Conservation (phyloP, 768 basidiomycete genomes). For the Leccinum disarticulatum region DNA sequence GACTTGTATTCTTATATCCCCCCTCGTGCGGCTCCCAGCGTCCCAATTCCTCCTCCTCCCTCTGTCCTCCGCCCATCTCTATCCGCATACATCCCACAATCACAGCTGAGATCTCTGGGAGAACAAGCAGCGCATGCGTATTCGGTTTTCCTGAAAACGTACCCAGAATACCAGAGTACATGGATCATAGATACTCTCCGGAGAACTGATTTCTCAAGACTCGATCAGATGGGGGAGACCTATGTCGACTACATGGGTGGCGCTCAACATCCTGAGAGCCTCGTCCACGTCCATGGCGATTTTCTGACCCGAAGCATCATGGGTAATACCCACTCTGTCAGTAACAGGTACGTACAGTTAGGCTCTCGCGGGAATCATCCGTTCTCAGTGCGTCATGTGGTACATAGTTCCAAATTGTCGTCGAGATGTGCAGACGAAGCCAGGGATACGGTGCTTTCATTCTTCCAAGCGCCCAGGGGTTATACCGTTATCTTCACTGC, state of each 20-base stretch:
- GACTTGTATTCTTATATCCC: slow-evolving; percentile 3
- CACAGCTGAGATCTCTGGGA: slow-evolving; percentile 21
- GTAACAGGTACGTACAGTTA: slow-evolving; percentile 64
- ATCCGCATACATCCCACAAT: slow-evolving; percentile 30
- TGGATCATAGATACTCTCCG: slow-evolving; percentile 72
- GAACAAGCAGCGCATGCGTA: slow-evolving; percentile 45
- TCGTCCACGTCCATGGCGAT: slow-evolving; percentile 66
- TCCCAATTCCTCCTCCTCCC: background rate
- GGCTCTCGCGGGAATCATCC: background rate
- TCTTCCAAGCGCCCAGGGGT: slow-evolving; percentile 72
- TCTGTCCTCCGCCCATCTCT: slow-evolving; percentile 9
- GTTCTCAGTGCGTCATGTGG: background rate
- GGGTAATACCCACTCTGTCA: slow-evolving; percentile 85
- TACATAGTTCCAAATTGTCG: slow-evolving; percentile 65
- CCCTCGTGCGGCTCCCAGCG: background rate
- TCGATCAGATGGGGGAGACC: slow-evolving; percentile 64
- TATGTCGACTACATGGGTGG: slow-evolving; percentile 91
- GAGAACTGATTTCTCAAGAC: slow-evolving; percentile 57
- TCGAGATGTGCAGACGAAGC: slow-evolving; percentile 66
- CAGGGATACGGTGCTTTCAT: slow-evolving; percentile 67
- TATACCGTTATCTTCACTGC: slow-evolving; percentile 83
- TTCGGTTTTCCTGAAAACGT: slow-evolving; percentile 43
- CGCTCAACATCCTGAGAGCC: slow-evolving; percentile 74
- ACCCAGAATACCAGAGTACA: slow-evolving; percentile 61
- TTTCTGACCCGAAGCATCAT: slow-evolving; percentile 67